Percentiles rank a stretch among this genome's conserved stretches.
Evolutionary conservation across 257 asterid species (phyloP).

Genomic region (Jacaranda mimosifolia): DNA sequence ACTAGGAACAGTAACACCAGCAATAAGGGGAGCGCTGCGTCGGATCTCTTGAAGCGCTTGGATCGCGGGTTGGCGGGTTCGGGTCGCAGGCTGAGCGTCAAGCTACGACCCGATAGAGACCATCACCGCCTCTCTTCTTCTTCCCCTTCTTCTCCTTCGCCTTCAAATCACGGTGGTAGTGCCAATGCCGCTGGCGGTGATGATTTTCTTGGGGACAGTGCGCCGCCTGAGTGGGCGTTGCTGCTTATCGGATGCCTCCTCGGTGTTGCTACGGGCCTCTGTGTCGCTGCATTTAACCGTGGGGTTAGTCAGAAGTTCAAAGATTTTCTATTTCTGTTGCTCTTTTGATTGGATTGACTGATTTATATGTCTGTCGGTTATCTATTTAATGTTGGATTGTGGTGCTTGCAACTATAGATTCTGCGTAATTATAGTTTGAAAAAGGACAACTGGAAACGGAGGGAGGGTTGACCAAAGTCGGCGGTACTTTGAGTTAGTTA

Average conservation of each 20-base stretch:
- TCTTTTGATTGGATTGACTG: slow-evolving; percentile 20
- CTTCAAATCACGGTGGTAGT: slow-evolving; percentile 49
- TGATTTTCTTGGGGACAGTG: slow-evolving; percentile 78
- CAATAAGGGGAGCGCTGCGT: slow-evolving; percentile 54
- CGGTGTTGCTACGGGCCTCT: slow-evolving; percentile 94
- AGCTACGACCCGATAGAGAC: slow-evolving; percentile 44
- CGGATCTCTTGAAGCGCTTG: slow-evolving; percentile 67
- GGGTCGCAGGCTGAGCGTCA: slow-evolving; percentile 55
- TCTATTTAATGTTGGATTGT: slow-evolving; percentile 8
- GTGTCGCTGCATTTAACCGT: slow-evolving; percentile 92
- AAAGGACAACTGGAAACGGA: slow-evolving; percentile 16
- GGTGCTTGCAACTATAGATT: slow-evolving; percentile 14
- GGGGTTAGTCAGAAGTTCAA: slow-evolving; percentile 67
- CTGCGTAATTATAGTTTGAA: slow-evolving; percentile 15
- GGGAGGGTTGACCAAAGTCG: slow-evolving; percentile 34
- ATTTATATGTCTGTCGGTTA: not conserved
- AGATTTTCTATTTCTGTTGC: slow-evolving; percentile 3
- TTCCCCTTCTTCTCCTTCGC: slow-evolving; percentile 49
- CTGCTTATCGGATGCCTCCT: slow-evolving; percentile 91
- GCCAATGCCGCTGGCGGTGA: slow-evolving; percentile 49
- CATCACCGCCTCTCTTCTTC: slow-evolving; percentile 46
- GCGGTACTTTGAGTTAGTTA: slow-evolving; percentile 18
- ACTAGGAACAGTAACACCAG: slow-evolving; percentile 46
- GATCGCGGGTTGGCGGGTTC: slow-evolving; percentile 62
- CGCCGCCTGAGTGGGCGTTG: slow-evolving; percentile 99